A percentile compares a stretch with the other conserved stretches of the same genome.
phyloP scores from a whole-genome alignment of 2,329 filamentous ascomycete genomes.

The Colletotrichum eleusines region DNA sequence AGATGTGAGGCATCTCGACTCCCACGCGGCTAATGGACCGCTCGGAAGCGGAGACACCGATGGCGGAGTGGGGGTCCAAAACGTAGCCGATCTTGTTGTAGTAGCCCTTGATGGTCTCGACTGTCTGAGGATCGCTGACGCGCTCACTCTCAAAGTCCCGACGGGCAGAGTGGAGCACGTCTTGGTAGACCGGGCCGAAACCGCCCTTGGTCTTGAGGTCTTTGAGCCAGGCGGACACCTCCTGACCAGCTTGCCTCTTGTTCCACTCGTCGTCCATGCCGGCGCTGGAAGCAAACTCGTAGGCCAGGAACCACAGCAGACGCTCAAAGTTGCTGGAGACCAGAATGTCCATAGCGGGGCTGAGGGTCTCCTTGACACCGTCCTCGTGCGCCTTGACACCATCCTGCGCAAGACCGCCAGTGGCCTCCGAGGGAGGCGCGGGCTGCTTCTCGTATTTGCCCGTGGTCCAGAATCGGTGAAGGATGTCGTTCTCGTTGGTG shows the following conservation, averaged over 20 bases:
- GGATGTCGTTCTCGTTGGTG: slow-evolving; percentile 97
- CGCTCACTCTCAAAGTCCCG: slow-evolving; percentile 85
- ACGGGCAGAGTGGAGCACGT: slow-evolving; percentile 78
- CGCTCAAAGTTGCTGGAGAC: slow-evolving; percentile 98
- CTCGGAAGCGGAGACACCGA: slow-evolving; percentile 82
- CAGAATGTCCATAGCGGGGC: slow-evolving; percentile 97
- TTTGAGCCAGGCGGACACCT: slow-evolving; percentile 82
- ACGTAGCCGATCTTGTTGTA: slow-evolving; percentile 78
- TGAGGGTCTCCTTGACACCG: slow-evolving; percentile 90
- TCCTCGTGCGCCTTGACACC: slow-evolving; percentile 73
- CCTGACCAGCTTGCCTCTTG: slow-evolving; percentile 78
- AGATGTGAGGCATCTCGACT: slow-evolving; percentile 75
- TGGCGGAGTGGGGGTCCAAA: slow-evolving; percentile 91
- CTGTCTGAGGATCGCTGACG: slow-evolving; percentile 74
- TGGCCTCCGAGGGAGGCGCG: slow-evolving; percentile 66
- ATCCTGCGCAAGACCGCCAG: slow-evolving; percentile 74
- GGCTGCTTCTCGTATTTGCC: slow-evolving; percentile 90
- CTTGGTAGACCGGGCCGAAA: slow-evolving; percentile 80
- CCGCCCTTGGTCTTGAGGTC: slow-evolving; percentile 85
- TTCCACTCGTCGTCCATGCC: slow-evolving; percentile 75
- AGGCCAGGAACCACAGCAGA: slow-evolving; percentile 91
- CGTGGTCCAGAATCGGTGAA: slow-evolving; percentile 93
- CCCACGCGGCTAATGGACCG: slow-evolving; percentile 72
- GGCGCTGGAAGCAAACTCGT: slow-evolving; percentile 71
- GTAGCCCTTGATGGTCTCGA: slow-evolving; percentile 71